A percentile compares a stretch with the other conserved stretches of the same genome.
phyloP scores from a whole-genome alignment of 75 land plant species.

The Pinus taeda region DNA sequence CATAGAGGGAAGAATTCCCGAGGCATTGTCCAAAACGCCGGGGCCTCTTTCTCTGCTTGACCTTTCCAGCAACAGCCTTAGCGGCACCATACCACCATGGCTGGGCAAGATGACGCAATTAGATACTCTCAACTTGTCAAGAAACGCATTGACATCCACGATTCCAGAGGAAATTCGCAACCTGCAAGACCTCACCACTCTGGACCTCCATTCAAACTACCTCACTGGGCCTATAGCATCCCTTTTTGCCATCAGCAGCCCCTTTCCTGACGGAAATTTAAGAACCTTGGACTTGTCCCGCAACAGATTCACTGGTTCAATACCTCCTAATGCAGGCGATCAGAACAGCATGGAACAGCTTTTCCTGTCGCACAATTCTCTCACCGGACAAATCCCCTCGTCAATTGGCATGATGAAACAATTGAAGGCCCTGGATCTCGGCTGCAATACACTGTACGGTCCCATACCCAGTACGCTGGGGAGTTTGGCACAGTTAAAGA shows the following conservation, averaged over 20 bases:
- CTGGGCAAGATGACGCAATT: constrained; percentile 30
- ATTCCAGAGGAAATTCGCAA: constrained; percentile 19
- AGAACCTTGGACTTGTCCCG: constrained; percentile 24
- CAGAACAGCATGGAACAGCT: constrained; percentile 18
- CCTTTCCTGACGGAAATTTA: constrained; percentile 15
- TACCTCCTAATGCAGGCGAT: constrained; percentile 6
- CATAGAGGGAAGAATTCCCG: constrained; percentile 23
- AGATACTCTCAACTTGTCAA: constrained; percentile 24
- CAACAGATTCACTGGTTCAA: constrained; percentile 18
- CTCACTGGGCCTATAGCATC: constrained; percentile 15
- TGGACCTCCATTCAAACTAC: constrained; percentile 35
- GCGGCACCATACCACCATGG: constrained; percentile 27
- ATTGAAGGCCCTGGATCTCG: constrained; percentile 23
- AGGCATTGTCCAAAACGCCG: constrained; percentile 1
- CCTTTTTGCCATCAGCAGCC: constrained; percentile 9
- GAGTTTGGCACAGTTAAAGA: constrained; percentile 23
- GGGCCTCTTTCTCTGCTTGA: constrained; percentile 29
- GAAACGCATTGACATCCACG: constrained; percentile 10
- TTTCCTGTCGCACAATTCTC: constrained; percentile 26
- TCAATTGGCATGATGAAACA: constrained; percentile 21
- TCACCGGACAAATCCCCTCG: constrained; percentile 29
- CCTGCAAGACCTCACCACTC: constrained; percentile 17
- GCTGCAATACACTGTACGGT: constrained; percentile 21
- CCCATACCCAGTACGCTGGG: constrained; percentile 28
- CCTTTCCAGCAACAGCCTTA: constrained; percentile 31